phyloP scores from a whole-genome alignment of 345 rosid species.

The Capsella bursapastoris region DNA sequence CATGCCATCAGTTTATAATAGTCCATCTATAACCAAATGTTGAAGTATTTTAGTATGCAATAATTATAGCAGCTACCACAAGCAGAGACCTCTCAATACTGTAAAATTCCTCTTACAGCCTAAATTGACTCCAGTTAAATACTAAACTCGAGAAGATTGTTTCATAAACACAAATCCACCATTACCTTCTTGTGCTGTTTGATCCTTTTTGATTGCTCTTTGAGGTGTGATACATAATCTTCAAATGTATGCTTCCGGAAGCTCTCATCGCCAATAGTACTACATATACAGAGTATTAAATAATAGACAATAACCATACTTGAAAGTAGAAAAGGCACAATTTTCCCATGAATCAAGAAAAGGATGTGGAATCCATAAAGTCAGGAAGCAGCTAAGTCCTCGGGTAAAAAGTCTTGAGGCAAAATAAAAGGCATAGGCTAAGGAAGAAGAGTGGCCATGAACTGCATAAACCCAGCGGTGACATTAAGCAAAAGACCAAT shows the following conservation, averaged over 20 bases:
- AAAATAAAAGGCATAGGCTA: slow-evolving; percentile 1
- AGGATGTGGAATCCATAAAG: slow-evolving; percentile 6
- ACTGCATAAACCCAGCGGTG: neutral
- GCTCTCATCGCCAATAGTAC: slow-evolving; percentile 77
- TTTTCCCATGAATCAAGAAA: slow-evolving; percentile 6
- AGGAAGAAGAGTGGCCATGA: slow-evolving; percentile 25
- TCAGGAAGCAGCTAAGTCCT: slow-evolving; percentile 8
- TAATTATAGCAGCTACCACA: slow-evolving; percentile 13
- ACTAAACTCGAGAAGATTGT: neutral
- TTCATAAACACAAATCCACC: slow-evolving; percentile 3
- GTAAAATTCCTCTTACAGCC: slow-evolving; percentile 6
- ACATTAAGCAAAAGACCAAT: slow-evolving; percentile 13
- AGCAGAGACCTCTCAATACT: neutral
- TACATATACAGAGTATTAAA: slow-evolving; percentile 41
- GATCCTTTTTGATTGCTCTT: slow-evolving; percentile 66
- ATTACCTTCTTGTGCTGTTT: slow-evolving; percentile 74
- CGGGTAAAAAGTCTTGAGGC: neutral
- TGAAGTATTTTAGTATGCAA: slow-evolving; percentile 27
- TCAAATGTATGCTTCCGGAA: slow-evolving; percentile 69
- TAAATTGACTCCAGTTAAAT: slow-evolving; percentile 17
- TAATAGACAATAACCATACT: slow-evolving; percentile 3
- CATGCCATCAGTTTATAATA: slow-evolving; percentile 17
- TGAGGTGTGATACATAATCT: slow-evolving; percentile 64
- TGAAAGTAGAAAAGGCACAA: slow-evolving; percentile 1
- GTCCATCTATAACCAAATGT: slow-evolving; percentile 10